Evolutionary conservation across 495 filamentous ascomycete genomes (phyloP).

Genomic region (Stereocaulon alpinum): DNA sequence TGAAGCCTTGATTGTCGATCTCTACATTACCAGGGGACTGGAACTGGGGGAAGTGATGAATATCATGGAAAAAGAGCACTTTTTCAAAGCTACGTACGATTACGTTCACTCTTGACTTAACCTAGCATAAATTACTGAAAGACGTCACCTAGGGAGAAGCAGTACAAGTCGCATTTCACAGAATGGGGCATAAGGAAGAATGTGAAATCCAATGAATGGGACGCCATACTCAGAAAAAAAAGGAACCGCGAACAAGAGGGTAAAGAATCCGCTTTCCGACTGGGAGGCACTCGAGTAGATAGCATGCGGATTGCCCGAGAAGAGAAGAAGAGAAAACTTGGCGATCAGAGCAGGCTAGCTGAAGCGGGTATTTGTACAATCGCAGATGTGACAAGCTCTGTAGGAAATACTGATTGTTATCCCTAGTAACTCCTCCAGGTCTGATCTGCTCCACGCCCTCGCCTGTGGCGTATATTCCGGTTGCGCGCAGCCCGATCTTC

Average conservation of each 20-base stretch:
- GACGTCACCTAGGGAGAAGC: not conserved
- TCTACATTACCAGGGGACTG: not conserved
- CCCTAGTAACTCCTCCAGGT: not conserved
- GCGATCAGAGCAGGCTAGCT: not conserved
- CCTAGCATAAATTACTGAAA: not conserved
- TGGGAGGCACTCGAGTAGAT: not conserved
- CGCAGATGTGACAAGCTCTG: not conserved
- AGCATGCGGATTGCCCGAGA: not conserved
- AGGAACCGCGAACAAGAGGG: not conserved
- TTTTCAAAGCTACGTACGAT: slow-evolving; percentile 7
- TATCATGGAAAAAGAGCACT: not conserved
- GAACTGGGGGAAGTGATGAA: not conserved
- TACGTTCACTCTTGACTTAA: not conserved
- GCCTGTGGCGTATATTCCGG: too few relatives aligned
- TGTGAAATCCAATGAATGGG: not conserved
- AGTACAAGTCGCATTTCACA: slow-evolving; percentile 1
- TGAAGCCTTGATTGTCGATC: not conserved
- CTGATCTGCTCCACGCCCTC: slow-evolving; percentile 2
- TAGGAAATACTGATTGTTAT: not conserved
- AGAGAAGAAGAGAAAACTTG: not conserved
- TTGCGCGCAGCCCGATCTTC: not conserved
- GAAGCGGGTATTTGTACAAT: not conserved
- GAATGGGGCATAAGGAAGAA: not conserved
- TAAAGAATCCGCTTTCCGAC: not conserved
- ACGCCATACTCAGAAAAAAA: not conserved